Evolutionary conservation across 495 filamentous ascomycete species (phyloP).

Genomic region (Astrothelium subdiscretum): DNA sequence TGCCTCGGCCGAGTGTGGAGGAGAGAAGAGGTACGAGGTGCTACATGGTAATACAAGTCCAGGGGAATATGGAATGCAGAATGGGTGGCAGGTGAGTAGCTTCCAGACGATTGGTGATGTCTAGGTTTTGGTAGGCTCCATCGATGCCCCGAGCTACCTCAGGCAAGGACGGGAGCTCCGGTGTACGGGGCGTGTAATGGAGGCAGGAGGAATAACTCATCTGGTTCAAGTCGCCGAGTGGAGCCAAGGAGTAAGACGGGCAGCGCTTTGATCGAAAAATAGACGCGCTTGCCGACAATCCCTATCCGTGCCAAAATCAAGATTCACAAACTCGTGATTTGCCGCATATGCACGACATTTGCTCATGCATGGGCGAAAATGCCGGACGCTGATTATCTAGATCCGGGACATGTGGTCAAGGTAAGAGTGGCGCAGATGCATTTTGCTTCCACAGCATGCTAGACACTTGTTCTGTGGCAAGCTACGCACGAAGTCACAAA

Average conservation of each 20-base stretch:
- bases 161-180: neutral
- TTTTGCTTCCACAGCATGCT: neutral
- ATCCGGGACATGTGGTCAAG: neutral
- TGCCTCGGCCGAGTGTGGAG: neutral
- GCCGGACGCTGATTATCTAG: neutral
- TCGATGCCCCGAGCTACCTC: neutral
- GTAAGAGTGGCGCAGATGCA: neutral
- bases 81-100: neutral
- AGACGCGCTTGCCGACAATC: neutral
- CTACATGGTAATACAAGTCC: neutral
- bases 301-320: neutral
- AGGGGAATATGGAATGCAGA: neutral
- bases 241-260: neutral
- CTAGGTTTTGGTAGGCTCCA: neutral
- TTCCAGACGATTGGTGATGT: constrained; percentile 1
- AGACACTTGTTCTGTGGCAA: neutral
- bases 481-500: neutral
- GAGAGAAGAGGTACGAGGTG: neutral
- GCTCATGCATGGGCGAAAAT: neutral
- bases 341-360: neutral
- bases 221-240: neutral
- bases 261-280: neutral
- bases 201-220: neutral
- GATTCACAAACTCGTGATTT: neutral
- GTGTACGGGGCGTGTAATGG: neutral